Conservation (phyloP, 495 filamentous ascomycete species). For the Hyaloscypha hepaticicola region DNA sequence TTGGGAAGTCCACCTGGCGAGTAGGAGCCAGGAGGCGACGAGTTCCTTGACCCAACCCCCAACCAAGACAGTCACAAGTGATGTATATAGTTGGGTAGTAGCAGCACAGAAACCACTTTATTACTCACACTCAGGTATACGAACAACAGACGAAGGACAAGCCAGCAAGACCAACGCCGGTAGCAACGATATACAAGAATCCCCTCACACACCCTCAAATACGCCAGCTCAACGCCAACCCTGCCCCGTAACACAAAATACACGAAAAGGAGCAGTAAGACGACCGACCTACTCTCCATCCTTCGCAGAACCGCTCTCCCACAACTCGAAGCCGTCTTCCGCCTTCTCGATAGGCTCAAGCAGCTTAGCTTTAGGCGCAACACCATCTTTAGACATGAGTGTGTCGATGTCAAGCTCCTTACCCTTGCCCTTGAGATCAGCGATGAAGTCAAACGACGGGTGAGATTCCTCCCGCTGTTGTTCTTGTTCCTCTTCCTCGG, state of each 20-base stretch:
- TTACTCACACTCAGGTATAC: neutral
- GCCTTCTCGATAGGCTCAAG: conserved; percentile 52
- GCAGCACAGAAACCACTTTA: neutral
- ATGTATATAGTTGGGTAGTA: neutral
- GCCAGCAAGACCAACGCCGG: neutral
- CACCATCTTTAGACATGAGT: conserved; percentile 46
- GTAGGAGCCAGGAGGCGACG: too few species aligned
- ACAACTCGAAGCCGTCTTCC: conserved; percentile 58
- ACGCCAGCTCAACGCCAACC: neutral
- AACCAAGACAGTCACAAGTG: neutral
- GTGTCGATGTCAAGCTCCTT: conserved; percentile 40
- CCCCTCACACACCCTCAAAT: neutral
- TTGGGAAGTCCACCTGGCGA: too few species aligned
- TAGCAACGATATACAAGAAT: neutral
- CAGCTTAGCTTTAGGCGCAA: conserved; percentile 40
- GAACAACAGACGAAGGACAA: neutral
- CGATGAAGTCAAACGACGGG: conserved; percentile 33
- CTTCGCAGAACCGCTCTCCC: conserved; percentile 62
- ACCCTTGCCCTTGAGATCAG: conserved; percentile 35
- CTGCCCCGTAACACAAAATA: neutral
- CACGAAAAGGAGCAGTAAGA: neutral
- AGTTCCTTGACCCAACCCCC: too few species aligned
- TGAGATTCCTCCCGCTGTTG: conserved; percentile 13
- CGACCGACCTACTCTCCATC: conserved; percentile 17
- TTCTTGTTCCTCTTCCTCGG: conserved; percentile 7